Percentiles rank a stretch among this genome's conserved stretches.
Conservation (phyloP, 2,329 filamentous ascomycete species). For the Hymenoscyphus fraxineus region DNA sequence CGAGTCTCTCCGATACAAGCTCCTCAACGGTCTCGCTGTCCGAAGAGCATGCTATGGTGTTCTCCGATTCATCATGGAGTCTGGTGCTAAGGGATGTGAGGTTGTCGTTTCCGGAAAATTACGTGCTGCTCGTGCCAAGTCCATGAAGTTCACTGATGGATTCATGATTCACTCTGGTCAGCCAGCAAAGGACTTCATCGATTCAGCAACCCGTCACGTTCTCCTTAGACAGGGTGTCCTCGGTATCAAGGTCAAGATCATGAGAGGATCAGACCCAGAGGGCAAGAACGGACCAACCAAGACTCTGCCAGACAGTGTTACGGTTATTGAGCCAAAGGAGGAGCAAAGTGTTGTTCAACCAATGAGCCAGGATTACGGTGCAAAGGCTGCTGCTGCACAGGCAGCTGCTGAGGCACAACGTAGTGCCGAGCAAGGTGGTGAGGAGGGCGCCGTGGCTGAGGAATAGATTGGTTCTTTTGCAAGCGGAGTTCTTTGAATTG, state of each 20-base stretch:
- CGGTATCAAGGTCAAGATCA: slow-evolving; percentile 99
- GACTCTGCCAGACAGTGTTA: slow-evolving; percentile 96
- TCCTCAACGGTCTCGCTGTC: slow-evolving; percentile 98
- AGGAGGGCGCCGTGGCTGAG: slow-evolving; percentile 46
- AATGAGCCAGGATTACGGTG: slow-evolving; percentile 97
- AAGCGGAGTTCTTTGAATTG: slow-evolving; percentile 22
- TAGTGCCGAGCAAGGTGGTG: slow-evolving; percentile 50
- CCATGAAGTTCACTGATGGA: slow-evolving; percentile 99
- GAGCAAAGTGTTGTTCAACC: slow-evolving; percentile 93
- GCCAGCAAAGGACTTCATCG: slow-evolving; percentile 99
- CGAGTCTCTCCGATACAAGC: slow-evolving; percentile 99
- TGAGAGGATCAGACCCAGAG: slow-evolving; percentile 98
- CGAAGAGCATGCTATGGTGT: slow-evolving; percentile 99
- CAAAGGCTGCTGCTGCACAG: slow-evolving; percentile 74
- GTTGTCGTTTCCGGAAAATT: slow-evolving; percentile 99
- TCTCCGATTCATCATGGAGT: slow-evolving; percentile 99
- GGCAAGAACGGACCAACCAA: slow-evolving; percentile 98
- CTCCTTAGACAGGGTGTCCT: slow-evolving; percentile 99
- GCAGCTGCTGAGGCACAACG: slow-evolving; percentile 60
- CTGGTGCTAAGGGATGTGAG: slow-evolving; percentile 98
- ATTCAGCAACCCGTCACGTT: slow-evolving; percentile 97
- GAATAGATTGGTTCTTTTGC: slow-evolving; percentile 30
- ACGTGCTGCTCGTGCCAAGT: slow-evolving; percentile 97
- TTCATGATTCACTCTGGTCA: slow-evolving; percentile 99
- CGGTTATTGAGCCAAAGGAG: slow-evolving; percentile 99